Evolutionary conservation across 78 protist species (phyloP).

Genomic region (Monosiga brevicollis): DNA sequence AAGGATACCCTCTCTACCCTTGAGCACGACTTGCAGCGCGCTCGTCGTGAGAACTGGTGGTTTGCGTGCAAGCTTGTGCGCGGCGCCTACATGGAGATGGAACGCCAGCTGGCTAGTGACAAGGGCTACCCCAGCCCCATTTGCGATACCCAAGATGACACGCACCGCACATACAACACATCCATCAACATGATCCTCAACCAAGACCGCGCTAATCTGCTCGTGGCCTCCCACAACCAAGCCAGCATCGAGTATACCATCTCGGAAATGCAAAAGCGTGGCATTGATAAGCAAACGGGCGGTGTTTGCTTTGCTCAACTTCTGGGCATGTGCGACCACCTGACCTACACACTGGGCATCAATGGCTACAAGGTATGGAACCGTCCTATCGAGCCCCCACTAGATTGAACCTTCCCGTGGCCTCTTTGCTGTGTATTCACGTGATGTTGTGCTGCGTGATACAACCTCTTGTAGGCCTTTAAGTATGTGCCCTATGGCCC

Average conservation of each 20-base stretch:
- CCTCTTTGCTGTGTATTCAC: background rate
- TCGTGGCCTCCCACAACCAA: slow-evolving; percentile 53
- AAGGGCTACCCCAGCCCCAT: slow-evolving; percentile 21
- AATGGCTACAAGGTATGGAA: background rate
- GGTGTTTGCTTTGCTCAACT: slow-evolving; percentile 68
- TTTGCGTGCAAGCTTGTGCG: slow-evolving; percentile 59
- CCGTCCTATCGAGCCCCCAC: too few species aligned
- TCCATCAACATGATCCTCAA: background rate
- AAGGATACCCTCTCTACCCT: background rate
- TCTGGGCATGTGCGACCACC: slow-evolving; percentile 59
- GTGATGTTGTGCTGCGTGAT: too few species aligned
- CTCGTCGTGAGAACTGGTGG: slow-evolving; percentile 20
- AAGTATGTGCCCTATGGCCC: slow-evolving; percentile 84
- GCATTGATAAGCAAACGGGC: background rate
- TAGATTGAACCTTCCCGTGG: background rate
- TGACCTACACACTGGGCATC: slow-evolving; percentile 34
- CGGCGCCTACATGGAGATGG: slow-evolving; percentile 65
- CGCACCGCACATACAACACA: slow-evolving; percentile 38
- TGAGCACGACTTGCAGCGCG: slow-evolving; percentile 33
- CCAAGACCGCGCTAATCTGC: background rate
- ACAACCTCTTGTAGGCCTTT: background rate
- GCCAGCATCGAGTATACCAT: background rate
- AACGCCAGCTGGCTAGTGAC: slow-evolving; percentile 27
- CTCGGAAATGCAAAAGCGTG: background rate
- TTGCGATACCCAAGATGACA: slow-evolving; percentile 10